phyloP scores from a whole-genome alignment of 2,329 filamentous ascomycete species.

The Alternaria sp. region DNA sequence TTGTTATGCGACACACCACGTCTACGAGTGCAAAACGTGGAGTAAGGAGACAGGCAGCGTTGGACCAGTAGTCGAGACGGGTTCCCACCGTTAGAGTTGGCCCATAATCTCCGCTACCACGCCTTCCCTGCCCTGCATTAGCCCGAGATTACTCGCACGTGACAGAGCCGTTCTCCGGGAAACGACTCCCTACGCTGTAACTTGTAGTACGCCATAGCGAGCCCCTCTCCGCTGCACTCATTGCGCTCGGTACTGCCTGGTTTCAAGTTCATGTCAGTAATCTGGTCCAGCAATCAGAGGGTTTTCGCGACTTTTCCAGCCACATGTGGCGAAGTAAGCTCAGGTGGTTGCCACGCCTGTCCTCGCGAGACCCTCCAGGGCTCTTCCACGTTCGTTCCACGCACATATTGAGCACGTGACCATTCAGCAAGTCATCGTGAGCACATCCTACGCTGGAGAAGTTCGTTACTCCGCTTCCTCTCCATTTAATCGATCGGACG shows the following conservation, averaged over 20 bases:
- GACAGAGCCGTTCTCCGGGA: conserved; percentile 24
- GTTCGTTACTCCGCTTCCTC: background rate
- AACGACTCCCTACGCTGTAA: conserved; percentile 10
- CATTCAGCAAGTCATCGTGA: background rate
- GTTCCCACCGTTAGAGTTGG: conserved; percentile 21
- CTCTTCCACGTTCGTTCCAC: background rate
- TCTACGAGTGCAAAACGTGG: conserved; percentile 12
- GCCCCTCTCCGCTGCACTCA: background rate
- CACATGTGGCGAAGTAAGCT: background rate
- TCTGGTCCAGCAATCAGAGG: background rate
- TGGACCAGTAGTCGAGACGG: conserved; percentile 7
- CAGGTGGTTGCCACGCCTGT: background rate
- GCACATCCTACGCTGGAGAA: background rate
- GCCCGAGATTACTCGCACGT: conserved; percentile 19
- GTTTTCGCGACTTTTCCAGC: background rate
- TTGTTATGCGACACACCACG: conserved; percentile 10
- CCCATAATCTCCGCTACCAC: conserved; percentile 19
- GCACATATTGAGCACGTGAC: background rate
- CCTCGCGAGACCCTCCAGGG: background rate
- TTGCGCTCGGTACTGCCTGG: background rate
- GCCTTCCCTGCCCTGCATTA: conserved; percentile 22
- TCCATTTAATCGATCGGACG: background rate
- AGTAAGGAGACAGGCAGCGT: conserved; percentile 6
- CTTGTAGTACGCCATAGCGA: background rate
- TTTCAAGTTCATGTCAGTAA: background rate